Base-by-base conservation (phyloP, 202 grass and related monocot species). In the Schoenoplectus triqueter region DNA sequence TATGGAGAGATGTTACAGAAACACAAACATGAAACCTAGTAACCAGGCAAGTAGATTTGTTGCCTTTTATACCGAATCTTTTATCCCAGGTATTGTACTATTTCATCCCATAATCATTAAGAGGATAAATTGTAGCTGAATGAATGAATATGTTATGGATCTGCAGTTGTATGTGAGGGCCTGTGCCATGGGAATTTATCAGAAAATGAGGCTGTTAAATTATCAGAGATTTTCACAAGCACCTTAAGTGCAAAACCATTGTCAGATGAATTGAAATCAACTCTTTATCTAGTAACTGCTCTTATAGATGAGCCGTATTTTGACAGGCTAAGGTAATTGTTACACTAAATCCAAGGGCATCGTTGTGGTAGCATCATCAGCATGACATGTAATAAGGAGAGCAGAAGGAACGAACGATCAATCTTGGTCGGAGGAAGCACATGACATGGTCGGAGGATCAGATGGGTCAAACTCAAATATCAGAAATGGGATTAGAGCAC, bases 161-260 rank as follows among this genome's bases (percentile, higher is more conserved):
- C 48, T 90, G 81, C 88, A 98, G 95, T 82, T 98, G 73, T 86
- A 98, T 88, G 83, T 98, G 44, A 98, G 88, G 95, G 95, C 76
- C 89, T 98, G 40, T 98, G 95, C 84, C 91, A 98, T 90, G 95
- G 95, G 3, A 98, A 98, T 88, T 83, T 98, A 44, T 95, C 90
- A 55, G 87, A 90, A 89, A 88, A 93, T 40, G 95, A 98, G 75
- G 91, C 88, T 82, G 78, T 80, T 15, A 90, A 92, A 81, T 90
- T 98, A 91, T 92, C 95, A 89, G 90, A 91, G 83, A 89, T 92
- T 84, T 95, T 98, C 86, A 76, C 66, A 70, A 92, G 73, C 68
- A 87, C 64, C 71, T 85, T 95, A 80, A 86, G 80, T 66, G 88
- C 85, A 84, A 86, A 92, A 85, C 76, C 88, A 84, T 64, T 98